These are phyloP conservation scores for Xylariomycetidae sp. DNA, from an alignment of 2,329 filamentous ascomycete species.

Conservation along the genomic window DNA sequence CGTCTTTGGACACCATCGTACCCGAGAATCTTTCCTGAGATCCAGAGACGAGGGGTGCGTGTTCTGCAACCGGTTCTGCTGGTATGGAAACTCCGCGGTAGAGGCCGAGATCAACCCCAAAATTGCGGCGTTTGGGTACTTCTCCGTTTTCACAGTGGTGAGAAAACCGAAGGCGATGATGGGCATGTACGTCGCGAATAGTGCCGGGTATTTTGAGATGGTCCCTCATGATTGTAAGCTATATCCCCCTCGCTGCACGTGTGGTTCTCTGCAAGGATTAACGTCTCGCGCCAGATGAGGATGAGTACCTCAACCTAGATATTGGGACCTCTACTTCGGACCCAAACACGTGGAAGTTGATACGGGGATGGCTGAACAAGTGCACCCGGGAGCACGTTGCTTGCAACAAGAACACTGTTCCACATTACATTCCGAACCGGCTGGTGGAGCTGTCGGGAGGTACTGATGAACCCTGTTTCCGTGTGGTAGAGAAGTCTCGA, in stretches of 20 bases:
- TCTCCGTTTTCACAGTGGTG: background rate
- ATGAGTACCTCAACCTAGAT: background rate
- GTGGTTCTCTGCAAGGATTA: background rate
- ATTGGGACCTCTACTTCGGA: background rate
- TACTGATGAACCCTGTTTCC: background rate
- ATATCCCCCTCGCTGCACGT: background rate
- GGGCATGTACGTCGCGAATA: background rate
- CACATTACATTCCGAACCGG: background rate
- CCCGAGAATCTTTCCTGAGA: slow-evolving; percentile 1
- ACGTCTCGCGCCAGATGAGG: background rate
- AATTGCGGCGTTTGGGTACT: slow-evolving; percentile 1
- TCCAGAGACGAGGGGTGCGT: slow-evolving; percentile 2
- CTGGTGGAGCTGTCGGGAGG: background rate
- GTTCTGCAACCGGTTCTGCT: slow-evolving; percentile 3
- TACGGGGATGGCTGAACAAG: background rate
- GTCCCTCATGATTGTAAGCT: slow-evolving; percentile 1
- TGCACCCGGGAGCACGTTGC: background rate
- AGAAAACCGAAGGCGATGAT: background rate
- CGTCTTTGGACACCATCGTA: slow-evolving; percentile 4
- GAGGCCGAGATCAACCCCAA: background rate
- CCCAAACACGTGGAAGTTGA: background rate
- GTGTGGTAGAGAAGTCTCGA: background rate
- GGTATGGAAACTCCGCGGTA: background rate
- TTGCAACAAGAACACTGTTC: background rate
- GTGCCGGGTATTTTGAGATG: background rate